Evolutionary conservation across 1,139 yeast genomes (phyloP).

Genomic region (Geotrichum cucujoidarum): DNA sequence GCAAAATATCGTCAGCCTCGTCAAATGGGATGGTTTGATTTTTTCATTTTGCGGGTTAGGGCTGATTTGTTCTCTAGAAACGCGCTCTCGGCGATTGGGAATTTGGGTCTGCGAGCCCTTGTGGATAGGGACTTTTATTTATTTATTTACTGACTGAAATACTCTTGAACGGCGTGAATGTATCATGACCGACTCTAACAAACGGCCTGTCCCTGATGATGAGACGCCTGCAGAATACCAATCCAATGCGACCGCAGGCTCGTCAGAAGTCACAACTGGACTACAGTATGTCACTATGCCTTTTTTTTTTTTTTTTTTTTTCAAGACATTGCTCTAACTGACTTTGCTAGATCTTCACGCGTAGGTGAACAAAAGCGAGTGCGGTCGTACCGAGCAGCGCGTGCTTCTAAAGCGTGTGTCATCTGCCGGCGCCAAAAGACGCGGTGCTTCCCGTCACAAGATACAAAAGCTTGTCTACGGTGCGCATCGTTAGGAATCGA

Average conservation of each 20-base stretch:
- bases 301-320: not conserved
- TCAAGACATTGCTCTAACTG: not conserved
- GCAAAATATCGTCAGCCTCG: too few species aligned
- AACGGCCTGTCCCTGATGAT: not conserved
- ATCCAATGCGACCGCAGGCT: not conserved
- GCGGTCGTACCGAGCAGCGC: constrained; percentile 15
- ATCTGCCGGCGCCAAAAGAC: constrained; percentile 60
- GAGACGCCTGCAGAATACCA: not conserved
- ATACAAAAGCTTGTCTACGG: constrained; percentile 49
- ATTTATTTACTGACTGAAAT: too few species aligned
- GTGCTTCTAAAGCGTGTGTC: constrained; percentile 50
- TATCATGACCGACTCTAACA: not conserved
- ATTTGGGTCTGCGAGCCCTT: too few species aligned
- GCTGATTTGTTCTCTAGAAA: not conserved
- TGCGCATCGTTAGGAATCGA: constrained; percentile 48
- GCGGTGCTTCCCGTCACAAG: constrained; percentile 51
- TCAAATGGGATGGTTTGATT: not conserved
- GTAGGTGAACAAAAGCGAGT: constrained; percentile 1
- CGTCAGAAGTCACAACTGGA: not conserved
- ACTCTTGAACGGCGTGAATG: not conserved
- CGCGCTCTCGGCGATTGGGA: too few species aligned
- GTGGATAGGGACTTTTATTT: too few species aligned
- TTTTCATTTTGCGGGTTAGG: not conserved
- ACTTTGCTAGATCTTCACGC: not conserved
- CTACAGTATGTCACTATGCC: not conserved